Base-by-base conservation (phyloP, 164 flowering plant species). In the Umbilicus rupestris region DNA sequence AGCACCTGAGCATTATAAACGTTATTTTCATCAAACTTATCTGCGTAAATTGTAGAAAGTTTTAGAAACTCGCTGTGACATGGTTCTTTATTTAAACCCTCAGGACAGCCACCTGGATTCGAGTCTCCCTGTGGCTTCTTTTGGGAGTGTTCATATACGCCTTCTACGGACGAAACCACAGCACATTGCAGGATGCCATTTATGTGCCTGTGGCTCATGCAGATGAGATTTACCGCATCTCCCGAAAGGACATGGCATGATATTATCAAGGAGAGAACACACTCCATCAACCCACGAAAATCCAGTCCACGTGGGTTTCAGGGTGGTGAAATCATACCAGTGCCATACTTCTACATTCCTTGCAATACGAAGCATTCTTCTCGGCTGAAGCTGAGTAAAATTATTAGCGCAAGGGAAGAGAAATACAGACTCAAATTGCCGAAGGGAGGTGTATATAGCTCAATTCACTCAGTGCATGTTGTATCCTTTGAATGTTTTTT, bases 131-230 rank as follows among this genome's bases (percentile, higher is more conserved):
- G 39, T 94, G 99, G 99, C 71, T 94, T 45, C 16, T 76, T 1
- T 60, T 87, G 6, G 99, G 99, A 58, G 84, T 78, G 42, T 11
- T 89, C 15, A 83, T 94, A 35, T 94, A 94, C 67, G 15, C 74
- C 30, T 76, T 87, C 67, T 94, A 94, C 24, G 97, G 99, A 0
- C 83, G 93, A 37, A 81, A 57, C 0, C 89, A 91, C 75, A 94
- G 99, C 81, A 76, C 88, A 1, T 71, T 94, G 70, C 68, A 30
- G 46, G 73, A 83, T 73, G 97, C 90, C 10, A 87, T 94, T 50
- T 94, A 94, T 69, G 97, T 91, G 24, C 87, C 97, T 28, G 79
- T 81, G 41, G 81, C 84, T 15, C 93, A 85, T 57, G 90, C 78
- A 1, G 88, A 84, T 39, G 93, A 94, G 72, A 85, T 91, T 41